Evolutionary conservation across 1,284 basidiomycete genomes (phyloP).

Genomic region (Puccinia coronata): DNA sequence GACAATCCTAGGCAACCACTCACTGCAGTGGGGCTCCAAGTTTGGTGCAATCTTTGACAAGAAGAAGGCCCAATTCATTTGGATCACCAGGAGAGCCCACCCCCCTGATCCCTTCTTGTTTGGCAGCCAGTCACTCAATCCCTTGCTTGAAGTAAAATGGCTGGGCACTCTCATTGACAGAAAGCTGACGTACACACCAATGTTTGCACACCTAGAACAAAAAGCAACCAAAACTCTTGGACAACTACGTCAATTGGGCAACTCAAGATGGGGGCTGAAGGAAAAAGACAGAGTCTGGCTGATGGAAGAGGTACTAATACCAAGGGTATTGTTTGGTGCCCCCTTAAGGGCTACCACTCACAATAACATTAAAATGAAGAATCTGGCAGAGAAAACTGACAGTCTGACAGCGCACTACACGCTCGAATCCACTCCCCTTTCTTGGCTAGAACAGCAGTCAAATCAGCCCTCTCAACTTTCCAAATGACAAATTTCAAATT

Average conservation of each 20-base stretch:
- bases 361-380: background rate
- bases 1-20: background rate
- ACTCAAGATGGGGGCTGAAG: background rate
- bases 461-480: background rate
- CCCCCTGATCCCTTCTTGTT: background rate
- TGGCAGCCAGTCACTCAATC: background rate
- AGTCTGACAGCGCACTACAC: background rate
- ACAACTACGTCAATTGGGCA: background rate
- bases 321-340: background rate
- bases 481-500: background rate
- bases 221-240: background rate
- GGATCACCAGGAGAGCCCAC: background rate
- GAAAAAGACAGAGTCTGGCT: background rate
- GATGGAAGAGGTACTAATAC: background rate
- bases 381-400: background rate
- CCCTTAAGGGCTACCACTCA: background rate
- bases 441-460: background rate
- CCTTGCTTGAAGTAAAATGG: background rate
- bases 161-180: background rate
- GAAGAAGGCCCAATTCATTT: conserved; percentile 13
- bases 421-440: background rate
- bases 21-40: background rate
- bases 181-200: background rate
- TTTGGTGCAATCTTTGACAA: conserved; percentile 5
- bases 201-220: background rate